Evolutionary conservation across 148 eudicot genomes (phyloP).

Genomic region (Camellia sinensis): DNA sequence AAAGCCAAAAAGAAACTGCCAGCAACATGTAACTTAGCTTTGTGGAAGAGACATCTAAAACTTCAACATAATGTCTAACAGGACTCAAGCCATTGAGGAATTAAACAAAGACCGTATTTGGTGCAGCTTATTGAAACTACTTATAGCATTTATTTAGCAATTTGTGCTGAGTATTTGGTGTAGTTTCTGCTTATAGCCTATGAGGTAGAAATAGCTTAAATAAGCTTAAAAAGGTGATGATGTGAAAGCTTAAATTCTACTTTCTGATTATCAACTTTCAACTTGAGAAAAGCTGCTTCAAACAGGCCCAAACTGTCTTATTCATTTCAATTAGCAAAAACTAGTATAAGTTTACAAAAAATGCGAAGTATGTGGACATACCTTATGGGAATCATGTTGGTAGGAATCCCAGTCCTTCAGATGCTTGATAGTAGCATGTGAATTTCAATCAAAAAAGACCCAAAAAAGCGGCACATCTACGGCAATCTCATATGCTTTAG

Average conservation of each 20-base stretch:
- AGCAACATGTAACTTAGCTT: constrained; percentile 17
- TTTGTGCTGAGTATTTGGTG: too few relatives aligned
- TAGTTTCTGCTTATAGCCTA: too few relatives aligned
- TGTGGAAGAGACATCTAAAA: constrained; percentile 9
- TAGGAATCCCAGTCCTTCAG: constrained; percentile 74
- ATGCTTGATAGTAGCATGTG: constrained; percentile 56
- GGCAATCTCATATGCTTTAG: constrained; percentile 20
- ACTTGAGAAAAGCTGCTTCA: too few relatives aligned
- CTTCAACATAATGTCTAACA: neutral
- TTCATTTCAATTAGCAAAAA: neutral
- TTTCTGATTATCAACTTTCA: too few relatives aligned
- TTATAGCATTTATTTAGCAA: too few relatives aligned
- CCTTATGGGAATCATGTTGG: constrained; percentile 66
- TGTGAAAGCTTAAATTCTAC: too few relatives aligned
- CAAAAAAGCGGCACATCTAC: constrained; percentile 83
- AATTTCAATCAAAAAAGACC: constrained; percentile 53
- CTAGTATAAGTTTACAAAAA: constrained; percentile 11
- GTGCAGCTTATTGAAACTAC: too few relatives aligned
- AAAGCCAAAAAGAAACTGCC: constrained; percentile 83
- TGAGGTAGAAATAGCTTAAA: too few relatives aligned
- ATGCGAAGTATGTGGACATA: constrained; percentile 20
- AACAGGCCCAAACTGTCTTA: too few relatives aligned
- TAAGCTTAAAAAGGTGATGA: too few relatives aligned
- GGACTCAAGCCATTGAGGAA: neutral
- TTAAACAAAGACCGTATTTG: neutral